A percentile compares a stretch with the other conserved stretches of the same genome.
Conservation (phyloP, 805 yeast species). For the Wickerhamiella qilinensis region DNA sequence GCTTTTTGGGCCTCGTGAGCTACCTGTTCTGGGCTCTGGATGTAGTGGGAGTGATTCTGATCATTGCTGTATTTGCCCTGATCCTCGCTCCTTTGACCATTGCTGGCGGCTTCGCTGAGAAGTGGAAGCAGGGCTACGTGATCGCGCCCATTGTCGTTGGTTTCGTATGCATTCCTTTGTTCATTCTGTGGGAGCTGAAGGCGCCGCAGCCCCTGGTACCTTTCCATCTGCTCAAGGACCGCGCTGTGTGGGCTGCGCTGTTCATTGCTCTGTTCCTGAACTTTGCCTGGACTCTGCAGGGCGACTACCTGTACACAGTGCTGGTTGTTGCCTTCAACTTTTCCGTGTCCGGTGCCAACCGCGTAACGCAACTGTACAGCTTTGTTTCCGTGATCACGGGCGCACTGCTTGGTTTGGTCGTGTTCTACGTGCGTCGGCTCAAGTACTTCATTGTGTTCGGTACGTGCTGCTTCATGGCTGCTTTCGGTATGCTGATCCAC, state of each 20-base stretch:
- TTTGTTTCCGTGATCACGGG: conserved; percentile 51
- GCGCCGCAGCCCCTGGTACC: conserved; percentile 56
- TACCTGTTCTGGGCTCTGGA: conserved; percentile 46
- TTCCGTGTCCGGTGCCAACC: conserved; percentile 43
- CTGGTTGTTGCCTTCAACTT: conserved; percentile 48
- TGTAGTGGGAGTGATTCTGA: conserved; percentile 40
- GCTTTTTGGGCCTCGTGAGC: conserved; percentile 14
- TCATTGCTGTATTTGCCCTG: conserved; percentile 43
- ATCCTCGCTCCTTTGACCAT: conserved; percentile 58
- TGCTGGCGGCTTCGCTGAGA: conserved; percentile 43
- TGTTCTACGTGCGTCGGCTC: conserved; percentile 32
- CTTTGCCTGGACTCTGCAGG: conserved; percentile 52
- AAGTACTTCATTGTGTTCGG: conserved; percentile 50
- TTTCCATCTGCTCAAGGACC: conserved; percentile 38
- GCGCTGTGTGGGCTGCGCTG: conserved; percentile 63
- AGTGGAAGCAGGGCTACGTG: conserved; percentile 45
- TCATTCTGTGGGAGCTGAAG: conserved; percentile 41
- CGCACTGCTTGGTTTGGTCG: conserved; percentile 38
- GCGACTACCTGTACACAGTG: conserved; percentile 52
- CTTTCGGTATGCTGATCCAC: conserved; percentile 43
- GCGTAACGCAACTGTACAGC: conserved; percentile 45
- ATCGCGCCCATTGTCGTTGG: conserved; percentile 63
- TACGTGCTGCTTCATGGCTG: conserved; percentile 36
- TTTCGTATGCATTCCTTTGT: conserved; percentile 39
- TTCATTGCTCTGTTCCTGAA: conserved; percentile 40